Conservation (phyloP, 495 filamentous ascomycete species). For the Aspergillus heteromorphus region DNA sequence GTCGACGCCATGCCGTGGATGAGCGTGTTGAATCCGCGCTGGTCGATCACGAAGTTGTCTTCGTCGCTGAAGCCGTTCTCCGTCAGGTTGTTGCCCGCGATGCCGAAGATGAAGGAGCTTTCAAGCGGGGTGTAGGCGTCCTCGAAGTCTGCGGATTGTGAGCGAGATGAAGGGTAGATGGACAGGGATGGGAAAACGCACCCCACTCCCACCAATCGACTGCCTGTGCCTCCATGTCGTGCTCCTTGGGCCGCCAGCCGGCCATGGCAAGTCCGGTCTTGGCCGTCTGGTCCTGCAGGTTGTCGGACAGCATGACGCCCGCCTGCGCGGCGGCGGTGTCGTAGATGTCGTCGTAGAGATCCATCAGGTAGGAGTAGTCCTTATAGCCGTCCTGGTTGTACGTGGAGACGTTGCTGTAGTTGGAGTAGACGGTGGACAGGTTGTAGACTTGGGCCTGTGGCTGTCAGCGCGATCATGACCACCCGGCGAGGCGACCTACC, state of each 20-base stretch:
- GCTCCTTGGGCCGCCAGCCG: conserved; percentile 56
- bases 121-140: conserved; percentile 40
- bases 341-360: conserved; percentile 49
- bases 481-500: conserved; percentile 17
- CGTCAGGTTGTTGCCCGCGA: conserved; percentile 36
- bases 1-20: conserved; percentile 55
- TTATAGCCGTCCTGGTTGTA: conserved; percentile 50
- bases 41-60: conserved; percentile 64
- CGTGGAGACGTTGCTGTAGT: conserved; percentile 55
- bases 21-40: conserved; percentile 57
- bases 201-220: conserved; percentile 57
- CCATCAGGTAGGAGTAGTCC: conserved; percentile 46
- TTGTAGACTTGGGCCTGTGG: conserved; percentile 52
- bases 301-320: conserved; percentile 50
- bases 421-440: conserved; percentile 54
- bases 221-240: conserved; percentile 51
- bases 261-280: conserved; percentile 53
- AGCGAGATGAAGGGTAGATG: not conserved
- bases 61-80: conserved; percentile 45
- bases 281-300: conserved; percentile 56
- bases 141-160: conserved; percentile 43
- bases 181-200: conserved; percentile 2
- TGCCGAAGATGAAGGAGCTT: conserved; percentile 37
- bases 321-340: conserved; percentile 46
- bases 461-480: not conserved